Conservation (phyloP, 345 rosid genomes). For the Brassica napus region DNA sequence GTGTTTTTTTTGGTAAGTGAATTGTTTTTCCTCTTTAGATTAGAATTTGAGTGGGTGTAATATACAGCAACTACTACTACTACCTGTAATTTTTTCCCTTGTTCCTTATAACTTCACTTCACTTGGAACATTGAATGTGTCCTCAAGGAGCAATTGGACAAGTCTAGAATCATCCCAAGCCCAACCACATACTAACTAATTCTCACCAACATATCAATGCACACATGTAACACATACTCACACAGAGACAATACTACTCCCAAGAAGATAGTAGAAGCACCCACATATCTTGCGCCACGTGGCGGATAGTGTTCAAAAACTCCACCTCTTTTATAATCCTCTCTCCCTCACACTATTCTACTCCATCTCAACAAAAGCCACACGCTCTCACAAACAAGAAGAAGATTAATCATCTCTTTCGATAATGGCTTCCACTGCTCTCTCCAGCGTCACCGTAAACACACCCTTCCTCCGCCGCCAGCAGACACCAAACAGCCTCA, state of each 20-base stretch:
- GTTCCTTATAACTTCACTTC: neutral
- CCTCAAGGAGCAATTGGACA: neutral
- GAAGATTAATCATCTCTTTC: neutral
- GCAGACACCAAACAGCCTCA: constrained; percentile 46
- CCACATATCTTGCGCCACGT: constrained; percentile 56
- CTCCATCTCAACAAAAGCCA: constrained; percentile 3
- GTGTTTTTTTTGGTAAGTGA: neutral
- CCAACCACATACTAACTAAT: neutral
- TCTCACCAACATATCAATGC: neutral
- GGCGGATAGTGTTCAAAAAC: constrained; percentile 41
- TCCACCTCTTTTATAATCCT: constrained; percentile 10
- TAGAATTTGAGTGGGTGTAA: neutral
- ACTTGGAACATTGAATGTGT: neutral
- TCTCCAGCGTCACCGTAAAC: constrained; percentile 55
- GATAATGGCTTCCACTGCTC: constrained; percentile 55
- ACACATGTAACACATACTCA: neutral
- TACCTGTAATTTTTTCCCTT: neutral
- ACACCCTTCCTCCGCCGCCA: constrained; percentile 56
- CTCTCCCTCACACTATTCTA: constrained; percentile 11
- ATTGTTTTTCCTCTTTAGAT: neutral
- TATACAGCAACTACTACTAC: neutral
- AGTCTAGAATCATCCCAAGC: neutral
- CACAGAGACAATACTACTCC: neutral
- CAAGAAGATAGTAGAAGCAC: constrained; percentile 41
- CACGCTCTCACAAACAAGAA: neutral